Evolutionary conservation across 108 stramenopile species (phyloP), one percentile per base, ranked within the genome.

Genomic region (Aureococcus anophagefferens): DNA sequence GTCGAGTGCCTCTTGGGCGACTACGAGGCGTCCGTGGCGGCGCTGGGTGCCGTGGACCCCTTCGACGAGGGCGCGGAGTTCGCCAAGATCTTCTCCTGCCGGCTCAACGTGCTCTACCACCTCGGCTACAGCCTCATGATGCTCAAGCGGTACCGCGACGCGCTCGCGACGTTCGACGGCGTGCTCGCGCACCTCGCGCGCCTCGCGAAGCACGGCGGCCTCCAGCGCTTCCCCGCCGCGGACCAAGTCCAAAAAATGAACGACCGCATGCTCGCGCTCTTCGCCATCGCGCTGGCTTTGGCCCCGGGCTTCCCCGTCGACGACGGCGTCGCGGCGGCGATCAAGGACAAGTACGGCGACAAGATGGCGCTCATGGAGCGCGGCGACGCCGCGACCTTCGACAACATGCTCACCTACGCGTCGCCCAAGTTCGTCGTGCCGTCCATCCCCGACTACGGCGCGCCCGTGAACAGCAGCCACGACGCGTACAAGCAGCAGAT

Each of bases 1-100:
- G 82, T 98, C 71, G 92, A 98, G 72, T 97, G 96, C 77, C 81
- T 98, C 28, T 77, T 99, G 73, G 93, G 93, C 0, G 98, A 99
- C 78, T 97, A 94, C 76, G 72, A 85, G 45, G 83, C 87, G 35
- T 90, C 88, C 70, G 75, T 93, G 64, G 69, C 75, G 31, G 89
- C 88, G n/a, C 80, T 93, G 71, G 76, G 77, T 69, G 78, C 89
- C 74, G 71, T 89, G 73, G 81, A 87, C 70, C 71, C 62, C 65
- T 59, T 79, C 33, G 72, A 81, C 68, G 71, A 79, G 66, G 64
- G 66, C 31, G 74, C 70, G 34, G 71, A 66, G 64, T 72, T 76
- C 35, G 51, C 72, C 69, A 77, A 84, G 45, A 88, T 95, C 67
- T 88, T 92, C 72, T 83, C 86, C 34, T 93, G 93, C 33, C 83